Evolutionary conservation across 2,329 filamentous ascomycete genomes (phyloP).

Genomic region (Coleophoma crateriformis): DNA sequence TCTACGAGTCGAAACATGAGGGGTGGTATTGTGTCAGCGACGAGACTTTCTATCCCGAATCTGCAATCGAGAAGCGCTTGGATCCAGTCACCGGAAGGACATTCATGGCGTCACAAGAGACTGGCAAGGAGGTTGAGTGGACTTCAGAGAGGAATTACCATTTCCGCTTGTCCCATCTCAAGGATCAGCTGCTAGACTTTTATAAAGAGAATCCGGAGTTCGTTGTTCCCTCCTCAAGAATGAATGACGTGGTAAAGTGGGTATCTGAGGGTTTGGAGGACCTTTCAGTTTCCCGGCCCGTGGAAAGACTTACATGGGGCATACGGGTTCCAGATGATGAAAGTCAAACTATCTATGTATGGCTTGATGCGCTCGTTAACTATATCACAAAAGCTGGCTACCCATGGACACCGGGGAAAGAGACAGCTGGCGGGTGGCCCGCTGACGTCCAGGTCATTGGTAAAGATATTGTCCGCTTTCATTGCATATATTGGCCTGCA

Average conservation of each 20-base stretch:
- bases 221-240: constrained; percentile 66
- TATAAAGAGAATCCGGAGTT: constrained; percentile 75
- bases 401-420: constrained; percentile 65
- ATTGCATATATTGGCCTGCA: constrained; percentile 97
- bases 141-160: constrained; percentile 91
- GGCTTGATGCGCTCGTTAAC: constrained; percentile 93
- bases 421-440: constrained; percentile 70
- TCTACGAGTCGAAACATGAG: constrained; percentile 81
- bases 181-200: constrained; percentile 71
- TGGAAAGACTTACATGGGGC: constrained; percentile 76
- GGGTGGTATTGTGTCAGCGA: constrained; percentile 98
- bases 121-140: constrained; percentile 92
- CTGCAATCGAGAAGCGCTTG: constrained; percentile 65
- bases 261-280: constrained; percentile 77
- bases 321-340: constrained; percentile 81
- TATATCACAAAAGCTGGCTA: constrained; percentile 88
- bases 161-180: constrained; percentile 81
- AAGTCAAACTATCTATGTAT: constrained; percentile 92
- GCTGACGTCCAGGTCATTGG: constrained; percentile 89
- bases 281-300: constrained; percentile 81
- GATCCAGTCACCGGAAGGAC: constrained; percentile 79
- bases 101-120: constrained; percentile 78
- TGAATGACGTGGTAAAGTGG: constrained; percentile 73
- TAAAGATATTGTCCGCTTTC: constrained; percentile 95
- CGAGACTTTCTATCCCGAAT: constrained; percentile 88